Percentiles rank a stretch among this genome's conserved stretches.
Evolutionary conservation across 495 filamentous ascomycete species (phyloP).

Genomic region (Daldinia decipiens): DNA sequence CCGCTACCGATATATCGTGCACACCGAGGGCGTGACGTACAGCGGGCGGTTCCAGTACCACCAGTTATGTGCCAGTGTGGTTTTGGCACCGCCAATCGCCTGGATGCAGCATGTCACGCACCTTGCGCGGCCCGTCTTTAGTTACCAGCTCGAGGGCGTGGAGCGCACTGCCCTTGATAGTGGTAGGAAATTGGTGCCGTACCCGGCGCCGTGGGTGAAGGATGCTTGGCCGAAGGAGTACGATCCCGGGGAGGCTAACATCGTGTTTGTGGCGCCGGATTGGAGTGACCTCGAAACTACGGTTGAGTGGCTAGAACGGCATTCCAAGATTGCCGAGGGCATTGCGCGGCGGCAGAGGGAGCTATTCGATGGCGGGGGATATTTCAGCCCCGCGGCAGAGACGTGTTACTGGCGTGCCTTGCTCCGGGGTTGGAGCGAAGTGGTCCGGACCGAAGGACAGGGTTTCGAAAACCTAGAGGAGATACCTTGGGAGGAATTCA

Average conservation of each 20-base stretch:
- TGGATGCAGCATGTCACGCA: constrained; percentile 65
- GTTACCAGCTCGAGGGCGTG: constrained; percentile 44
- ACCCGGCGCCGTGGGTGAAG: constrained; percentile 43
- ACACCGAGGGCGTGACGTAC: constrained; percentile 71
- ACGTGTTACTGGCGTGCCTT: constrained; percentile 64
- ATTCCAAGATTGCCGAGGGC: constrained; percentile 56
- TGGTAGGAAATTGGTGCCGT: constrained; percentile 13
- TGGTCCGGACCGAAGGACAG: constrained; percentile 50
- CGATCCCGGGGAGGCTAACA: constrained; percentile 57
- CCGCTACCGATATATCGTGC: constrained; percentile 63
- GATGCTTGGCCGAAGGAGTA: constrained; percentile 54
- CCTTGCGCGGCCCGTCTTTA: constrained; percentile 56
- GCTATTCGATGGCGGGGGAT: constrained; percentile 56
- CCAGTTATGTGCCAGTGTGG: constrained; percentile 60
- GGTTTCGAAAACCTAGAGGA: constrained; percentile 50
- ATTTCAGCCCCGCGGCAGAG: constrained; percentile 62
- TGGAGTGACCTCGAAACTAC: constrained; percentile 62
- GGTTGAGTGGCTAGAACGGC: constrained; percentile 55
- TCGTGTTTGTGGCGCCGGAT: constrained; percentile 63
- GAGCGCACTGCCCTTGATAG: constrained; percentile 1
- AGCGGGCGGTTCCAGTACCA: constrained; percentile 65
- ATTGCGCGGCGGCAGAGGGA: constrained; percentile 62
- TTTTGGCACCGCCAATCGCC: constrained; percentile 58
- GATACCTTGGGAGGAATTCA: constrained; percentile 57
- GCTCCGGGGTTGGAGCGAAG: constrained; percentile 58